Percentiles rank a stretch among this genome's conserved stretches.
phyloP scores from a whole-genome alignment of 2,329 filamentous ascomycete genomes.

The Phialemonium atrogriseum region DNA sequence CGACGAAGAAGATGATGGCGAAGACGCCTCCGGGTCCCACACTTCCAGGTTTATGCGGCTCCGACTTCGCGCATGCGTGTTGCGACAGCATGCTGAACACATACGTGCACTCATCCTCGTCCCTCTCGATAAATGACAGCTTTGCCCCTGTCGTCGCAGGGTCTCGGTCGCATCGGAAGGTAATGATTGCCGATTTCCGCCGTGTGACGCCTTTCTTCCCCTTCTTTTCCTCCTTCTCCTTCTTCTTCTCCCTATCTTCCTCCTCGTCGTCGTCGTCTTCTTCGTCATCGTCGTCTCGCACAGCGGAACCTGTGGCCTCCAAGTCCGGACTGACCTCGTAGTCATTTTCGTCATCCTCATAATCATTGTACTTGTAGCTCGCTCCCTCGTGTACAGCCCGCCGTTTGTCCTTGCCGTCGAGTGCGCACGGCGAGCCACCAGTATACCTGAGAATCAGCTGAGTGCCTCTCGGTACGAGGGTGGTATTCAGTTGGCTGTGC shows the following conservation, averaged over 20 bases:
- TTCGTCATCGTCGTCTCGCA: constrained; percentile 7
- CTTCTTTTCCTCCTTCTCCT: constrained; percentile 17
- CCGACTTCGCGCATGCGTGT: constrained; percentile 64
- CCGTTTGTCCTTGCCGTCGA: constrained; percentile 24
- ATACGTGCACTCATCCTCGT: constrained; percentile 87
- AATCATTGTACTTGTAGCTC: constrained; percentile 19
- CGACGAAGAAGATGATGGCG: constrained; percentile 70
- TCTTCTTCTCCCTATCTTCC: constrained; percentile 14
- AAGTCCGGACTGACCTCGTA: no score
- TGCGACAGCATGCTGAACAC: constrained; percentile 87
- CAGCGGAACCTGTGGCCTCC: no score
- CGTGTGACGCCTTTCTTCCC: constrained; percentile 28
- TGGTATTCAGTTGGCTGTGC: constrained; percentile 44
- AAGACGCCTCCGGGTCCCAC: constrained; percentile 71
- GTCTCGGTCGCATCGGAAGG: constrained; percentile 86
- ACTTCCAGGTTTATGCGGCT: constrained; percentile 65
- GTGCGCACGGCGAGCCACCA: constrained; percentile 66
- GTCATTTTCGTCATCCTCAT: constrained; percentile 21
- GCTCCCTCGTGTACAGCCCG: constrained; percentile 26
- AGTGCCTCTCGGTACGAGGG: constrained; percentile 53
- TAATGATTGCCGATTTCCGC: constrained; percentile 78
- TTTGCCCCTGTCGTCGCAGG: constrained; percentile 58
- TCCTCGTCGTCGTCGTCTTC: constrained; percentile 9
- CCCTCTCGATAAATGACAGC: constrained; percentile 73
- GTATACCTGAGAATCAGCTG: constrained; percentile 73